Conservation (phyloP, 2,329 filamentous ascomycete species). For the Volutella citrinella region DNA sequence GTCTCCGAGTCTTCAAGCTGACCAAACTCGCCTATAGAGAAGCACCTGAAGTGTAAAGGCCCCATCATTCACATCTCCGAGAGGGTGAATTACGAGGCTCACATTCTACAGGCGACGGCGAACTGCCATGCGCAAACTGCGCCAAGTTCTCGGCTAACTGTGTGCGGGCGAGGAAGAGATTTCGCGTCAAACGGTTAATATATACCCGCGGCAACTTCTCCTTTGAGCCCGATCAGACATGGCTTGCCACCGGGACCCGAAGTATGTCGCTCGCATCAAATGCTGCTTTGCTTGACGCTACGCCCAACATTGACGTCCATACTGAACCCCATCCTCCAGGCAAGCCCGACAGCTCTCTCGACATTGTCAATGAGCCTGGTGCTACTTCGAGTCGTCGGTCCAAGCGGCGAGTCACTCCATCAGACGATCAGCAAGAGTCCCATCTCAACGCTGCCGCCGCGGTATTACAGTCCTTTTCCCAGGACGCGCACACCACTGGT, state of each 20-base stretch:
- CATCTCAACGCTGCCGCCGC: constrained; percentile 7
- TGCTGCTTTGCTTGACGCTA: too few species aligned
- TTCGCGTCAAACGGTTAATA: constrained; percentile 13
- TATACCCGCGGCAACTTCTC: constrained; percentile 10
- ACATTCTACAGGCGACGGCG: constrained; percentile 11
- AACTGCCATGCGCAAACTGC: constrained; percentile 12
- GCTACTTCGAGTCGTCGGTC: background rate
- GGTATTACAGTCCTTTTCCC: constrained; percentile 8
- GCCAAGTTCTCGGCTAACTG: constrained; percentile 6
- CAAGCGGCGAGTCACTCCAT: background rate
- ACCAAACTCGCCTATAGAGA: constrained; percentile 12
- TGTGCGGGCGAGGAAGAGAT: constrained; percentile 7
- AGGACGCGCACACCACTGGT: background rate
- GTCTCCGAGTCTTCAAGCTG: too few species aligned
- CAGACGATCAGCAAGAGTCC: constrained; percentile 4
- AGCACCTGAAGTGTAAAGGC: constrained; percentile 14
- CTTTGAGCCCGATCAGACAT: constrained; percentile 14
- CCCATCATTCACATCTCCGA: too few species aligned
- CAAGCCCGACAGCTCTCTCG: background rate
- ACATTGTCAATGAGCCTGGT: constrained; percentile 12
- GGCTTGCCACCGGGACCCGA: constrained; percentile 10
- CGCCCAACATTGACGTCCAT: too few species aligned
- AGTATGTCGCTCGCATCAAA: too few species aligned
- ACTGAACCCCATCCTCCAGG: too few species aligned
- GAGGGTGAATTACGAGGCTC: too few species aligned